A percentile compares a stretch with the other conserved stretches of the same genome.
Evolutionary conservation across 129 eudicot genomes (phyloP).

Genomic region (Scalesia atractyloides): DNA sequence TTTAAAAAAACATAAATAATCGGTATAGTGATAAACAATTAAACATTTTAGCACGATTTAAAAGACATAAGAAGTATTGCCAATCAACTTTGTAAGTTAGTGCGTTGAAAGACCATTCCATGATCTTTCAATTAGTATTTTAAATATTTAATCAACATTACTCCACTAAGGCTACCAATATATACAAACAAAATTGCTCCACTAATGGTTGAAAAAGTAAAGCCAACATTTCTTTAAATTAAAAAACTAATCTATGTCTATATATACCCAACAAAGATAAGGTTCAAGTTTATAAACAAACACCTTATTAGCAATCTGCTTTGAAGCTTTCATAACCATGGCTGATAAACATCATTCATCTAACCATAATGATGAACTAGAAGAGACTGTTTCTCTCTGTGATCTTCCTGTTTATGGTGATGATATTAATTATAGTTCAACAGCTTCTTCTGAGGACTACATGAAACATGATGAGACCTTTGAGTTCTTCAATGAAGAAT

Average conservation of each 20-base stretch:
- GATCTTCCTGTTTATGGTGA: conserved; percentile 27
- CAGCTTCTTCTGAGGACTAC: conserved; percentile 22
- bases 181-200: conserved; percentile 31
- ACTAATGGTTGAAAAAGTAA: conserved; percentile 23
- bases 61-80: no score
- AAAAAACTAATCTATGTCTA: neutral
- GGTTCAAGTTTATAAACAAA: conserved; percentile 10
- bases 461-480: conserved; percentile 33
- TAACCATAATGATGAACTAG: conserved; percentile 11
- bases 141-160: neutral
- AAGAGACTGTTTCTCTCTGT: conserved; percentile 37
- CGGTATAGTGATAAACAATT: no score
- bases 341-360: conserved; percentile 16
- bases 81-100: neutral
- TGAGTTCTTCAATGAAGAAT: conserved; percentile 39
- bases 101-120: conserved; percentile 22
- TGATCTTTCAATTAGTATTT: conserved; percentile 7
- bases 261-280: neutral
- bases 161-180: conserved; percentile 8
- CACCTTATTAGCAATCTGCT: conserved; percentile 13
- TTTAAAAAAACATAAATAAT: no score
- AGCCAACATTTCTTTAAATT: conserved; percentile 21
- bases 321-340: conserved; percentile 21
- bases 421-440: conserved; percentile 3
- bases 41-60: no score